A percentile compares a stretch with the other conserved stretches of the same genome.
Conservation (phyloP, 257 asterid species). For the Mitragyna speciosa region DNA sequence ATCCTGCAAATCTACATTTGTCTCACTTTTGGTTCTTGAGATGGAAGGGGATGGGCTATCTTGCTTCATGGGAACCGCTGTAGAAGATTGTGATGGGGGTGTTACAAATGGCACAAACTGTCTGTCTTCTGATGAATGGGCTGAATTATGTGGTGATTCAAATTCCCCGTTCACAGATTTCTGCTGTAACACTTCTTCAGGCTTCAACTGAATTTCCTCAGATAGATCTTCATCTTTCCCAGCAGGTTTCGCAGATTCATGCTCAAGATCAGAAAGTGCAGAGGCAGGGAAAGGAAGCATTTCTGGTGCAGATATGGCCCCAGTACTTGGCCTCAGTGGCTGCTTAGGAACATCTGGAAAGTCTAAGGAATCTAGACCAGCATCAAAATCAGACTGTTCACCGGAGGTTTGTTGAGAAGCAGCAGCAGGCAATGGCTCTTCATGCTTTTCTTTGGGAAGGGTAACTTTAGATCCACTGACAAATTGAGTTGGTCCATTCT, state of each 20-base stretch:
- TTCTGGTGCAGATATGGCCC: slow-evolving; percentile 54
- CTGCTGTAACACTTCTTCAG: slow-evolving; percentile 16
- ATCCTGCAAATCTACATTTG: slow-evolving; percentile 60
- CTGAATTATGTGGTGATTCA: slow-evolving; percentile 17
- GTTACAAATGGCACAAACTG: slow-evolving; percentile 63
- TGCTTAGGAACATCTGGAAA: slow-evolving; percentile 83
- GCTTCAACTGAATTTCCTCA: slow-evolving; percentile 14
- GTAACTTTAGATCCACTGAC: slow-evolving; percentile 62
- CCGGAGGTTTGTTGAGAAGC: slow-evolving; percentile 38
- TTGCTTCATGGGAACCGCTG: slow-evolving; percentile 28
- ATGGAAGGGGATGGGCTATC: slow-evolving; percentile 21
- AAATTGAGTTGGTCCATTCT: slow-evolving; percentile 79
- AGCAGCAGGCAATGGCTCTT: slow-evolving; percentile 35
- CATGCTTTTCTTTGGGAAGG: slow-evolving; percentile 59
- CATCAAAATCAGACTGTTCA: slow-evolving; percentile 59
- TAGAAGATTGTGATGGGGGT: slow-evolving; percentile 54
- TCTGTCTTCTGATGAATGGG: slow-evolving; percentile 35
- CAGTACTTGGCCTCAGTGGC: slow-evolving; percentile 49
- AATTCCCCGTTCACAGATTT: slow-evolving; percentile 30
- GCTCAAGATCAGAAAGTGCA: slow-evolving; percentile 60
- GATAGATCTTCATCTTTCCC: slow-evolving; percentile 20
- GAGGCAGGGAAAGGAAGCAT: slow-evolving; percentile 87
- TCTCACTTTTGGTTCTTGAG: slow-evolving; percentile 33
- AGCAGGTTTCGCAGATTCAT: slow-evolving; percentile 39
- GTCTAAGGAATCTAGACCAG: slow-evolving; percentile 55